Evolutionary conservation across 495 filamentous ascomycete genomes (phyloP), one percentile per base, ranked within the genome.

Genomic region (Xylaria telfairii): DNA sequence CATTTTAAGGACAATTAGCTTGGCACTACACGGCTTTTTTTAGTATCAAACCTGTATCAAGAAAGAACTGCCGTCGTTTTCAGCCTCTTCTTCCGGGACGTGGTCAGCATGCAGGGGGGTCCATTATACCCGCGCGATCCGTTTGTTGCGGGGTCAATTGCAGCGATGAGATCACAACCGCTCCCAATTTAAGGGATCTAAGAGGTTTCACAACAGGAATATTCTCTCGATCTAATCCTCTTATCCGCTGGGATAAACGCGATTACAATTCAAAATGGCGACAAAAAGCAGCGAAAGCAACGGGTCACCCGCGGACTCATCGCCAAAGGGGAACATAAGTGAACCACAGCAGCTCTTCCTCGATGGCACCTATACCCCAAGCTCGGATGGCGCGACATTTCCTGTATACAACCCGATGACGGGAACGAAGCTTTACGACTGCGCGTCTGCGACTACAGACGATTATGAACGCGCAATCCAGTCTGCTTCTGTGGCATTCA

Each of bases 401-500:
- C 80, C 87, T 46, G 88, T 94, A 49, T 78, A 79, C 68, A 87
- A 84, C 71, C 92, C 92, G 6, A 81, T 84, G 19, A 88, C 88
- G 10, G 84, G 84, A 44, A 77, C 87, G 65, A 67, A 83, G 1
- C 78, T 92, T 24, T 88, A 90, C 81, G 76, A 85, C 56, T 85
- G 84, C 74, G 86, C 88, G 62, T 84, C 87, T 8, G 90, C 89
- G 30, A 85, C 88, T 0, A 80, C 87, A 37, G 78, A 81, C 0
- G 89, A 93, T 72, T 90, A 88, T 68, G 79, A 82, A 37, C 68
- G 77, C 30, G 91, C 91, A 39, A 82, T 92, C 54, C 81, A 86
- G 41, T 82, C 86, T 5, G 91, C 92, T 0, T 75, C 89, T 49
- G 82, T 80, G 4, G 92, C 92, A 5, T 91, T 91, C 76, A 85